Base-by-base conservation (phyloP, 2,329 filamentous ascomycete genomes). In the Xylariaceae sp. region DNA sequence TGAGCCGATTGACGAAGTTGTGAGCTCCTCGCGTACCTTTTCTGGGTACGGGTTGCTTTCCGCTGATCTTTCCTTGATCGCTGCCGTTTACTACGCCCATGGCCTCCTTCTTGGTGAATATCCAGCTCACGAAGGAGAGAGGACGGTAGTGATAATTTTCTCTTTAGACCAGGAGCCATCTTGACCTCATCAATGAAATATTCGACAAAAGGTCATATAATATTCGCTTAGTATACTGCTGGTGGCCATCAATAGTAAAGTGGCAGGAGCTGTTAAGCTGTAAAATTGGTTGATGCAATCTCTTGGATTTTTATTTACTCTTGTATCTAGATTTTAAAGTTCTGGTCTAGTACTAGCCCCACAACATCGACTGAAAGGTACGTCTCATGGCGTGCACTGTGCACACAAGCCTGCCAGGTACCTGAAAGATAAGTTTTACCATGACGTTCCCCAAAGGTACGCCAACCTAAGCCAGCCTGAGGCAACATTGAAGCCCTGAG, bases 61-160 rank as follows among this genome's bases (percentile, higher is more conserved):
- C 68, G 62, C 50, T 67, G 67, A 13, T 70, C 67, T 57, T 65
- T 70, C 48, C 69, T 64, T 7, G 68, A 68, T 24, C 50, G 52
- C 27, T 66, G 65, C 27, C 56, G 61, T 37, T 53, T 62, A 5
- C 56, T 46, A 9, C 51, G 50, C 3, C 60, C 54, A 4, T 48
- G 35, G 18, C 61, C 50, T 20, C 53, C 59, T 21, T 55, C 15
- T 35, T 59, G 49, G 13, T 72, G 64, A 16, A 65, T 64, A 15
- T 71, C 76, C 15, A 81, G 64, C 61, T 80, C 71, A 46, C 75
- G 73, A 29, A 81, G 68, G 6, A 81, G 63, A 27, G 70, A 65
- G 21, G 69, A 69, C 2, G 78, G 78, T 4, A 81, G 66, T 36
- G 73, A 70, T 15, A 79, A 69, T 46, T 70, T 70, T 43, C 70